These are phyloP conservation scores for Hanseniaspora vineae DNA, from an alignment of 805 yeast genomes.

Conservation along the genomic window DNA sequence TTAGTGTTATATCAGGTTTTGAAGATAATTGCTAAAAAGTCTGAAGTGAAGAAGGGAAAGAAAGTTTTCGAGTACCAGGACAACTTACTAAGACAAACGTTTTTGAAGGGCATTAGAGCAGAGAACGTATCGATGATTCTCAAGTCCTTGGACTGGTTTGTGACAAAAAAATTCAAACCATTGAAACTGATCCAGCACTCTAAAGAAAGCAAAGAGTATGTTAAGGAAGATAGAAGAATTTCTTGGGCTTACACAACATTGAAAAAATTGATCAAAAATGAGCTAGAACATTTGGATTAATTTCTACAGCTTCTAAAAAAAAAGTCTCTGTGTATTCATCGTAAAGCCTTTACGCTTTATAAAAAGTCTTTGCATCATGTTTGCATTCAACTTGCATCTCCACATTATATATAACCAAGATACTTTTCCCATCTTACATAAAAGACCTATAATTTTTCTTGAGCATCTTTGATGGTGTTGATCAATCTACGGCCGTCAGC, in stretches of 20 bases:
- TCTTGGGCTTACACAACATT: slow-evolving; percentile 16
- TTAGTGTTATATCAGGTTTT: slow-evolving; percentile 56
- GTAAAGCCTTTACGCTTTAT: too few species aligned
- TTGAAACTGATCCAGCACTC: slow-evolving; percentile 11
- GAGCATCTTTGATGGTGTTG: slow-evolving; percentile 10
- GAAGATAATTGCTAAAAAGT: slow-evolving; percentile 49
- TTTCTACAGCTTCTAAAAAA: too few species aligned
- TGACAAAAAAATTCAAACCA: slow-evolving; percentile 16
- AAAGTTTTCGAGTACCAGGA: slow-evolving; percentile 19
- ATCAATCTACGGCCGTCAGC: slow-evolving; percentile 23
- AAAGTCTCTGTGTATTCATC: neutral
- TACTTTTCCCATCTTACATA: slow-evolving; percentile 1
- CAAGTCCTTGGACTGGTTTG: slow-evolving; percentile 24
- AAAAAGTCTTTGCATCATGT: too few species aligned
- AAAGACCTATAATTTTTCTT: slow-evolving; percentile 18
- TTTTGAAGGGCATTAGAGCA: slow-evolving; percentile 12
- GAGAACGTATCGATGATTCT: slow-evolving; percentile 17
- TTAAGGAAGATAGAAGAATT: slow-evolving; percentile 21
- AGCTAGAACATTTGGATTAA: slow-evolving; percentile 2
- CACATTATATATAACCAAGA: too few species aligned
- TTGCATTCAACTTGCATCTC: too few species aligned
- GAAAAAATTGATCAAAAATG: slow-evolving; percentile 7
- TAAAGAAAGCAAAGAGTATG: slow-evolving; percentile 12
- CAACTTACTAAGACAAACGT: slow-evolving; percentile 14
- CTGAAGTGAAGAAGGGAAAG: slow-evolving; percentile 30